Conservation (phyloP, 2,329 filamentous ascomycete genomes). For the Lachnellula occidentalis region DNA sequence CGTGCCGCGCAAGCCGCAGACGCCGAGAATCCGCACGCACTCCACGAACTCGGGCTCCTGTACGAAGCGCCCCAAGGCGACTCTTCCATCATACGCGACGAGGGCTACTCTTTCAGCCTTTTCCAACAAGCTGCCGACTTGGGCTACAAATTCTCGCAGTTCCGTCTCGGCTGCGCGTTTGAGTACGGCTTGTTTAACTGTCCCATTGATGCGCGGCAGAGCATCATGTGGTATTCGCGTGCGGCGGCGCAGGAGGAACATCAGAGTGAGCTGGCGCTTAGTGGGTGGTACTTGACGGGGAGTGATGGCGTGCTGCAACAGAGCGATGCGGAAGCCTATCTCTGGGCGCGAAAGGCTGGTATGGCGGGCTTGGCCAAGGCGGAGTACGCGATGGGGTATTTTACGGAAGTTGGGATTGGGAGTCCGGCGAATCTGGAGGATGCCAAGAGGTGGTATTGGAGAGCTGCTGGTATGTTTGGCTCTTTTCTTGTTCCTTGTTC, state of each 20-base stretch:
- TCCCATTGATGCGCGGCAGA: slow-evolving; percentile 73
- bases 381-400: slow-evolving; percentile 97
- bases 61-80: slow-evolving; percentile 53
- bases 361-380: slow-evolving; percentile 84
- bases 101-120: slow-evolving; percentile 71
- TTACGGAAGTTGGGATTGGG: slow-evolving; percentile 92
- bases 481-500: not conserved
- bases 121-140: slow-evolving; percentile 82
- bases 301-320: slow-evolving; percentile 82
- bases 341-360: slow-evolving; percentile 94
- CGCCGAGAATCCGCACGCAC: slow-evolving; percentile 83
- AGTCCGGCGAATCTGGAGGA: slow-evolving; percentile 82
- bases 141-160: slow-evolving; percentile 94
- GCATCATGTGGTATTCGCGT: slow-evolving; percentile 89
- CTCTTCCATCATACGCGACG: slow-evolving; percentile 67
- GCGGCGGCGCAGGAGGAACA: slow-evolving; percentile 92
- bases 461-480: slow-evolving; percentile 82
- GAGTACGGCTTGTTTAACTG: slow-evolving; percentile 85
- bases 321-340: slow-evolving; percentile 91
- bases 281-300: slow-evolving; percentile 93
- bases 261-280: slow-evolving; percentile 78
- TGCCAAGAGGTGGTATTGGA: slow-evolving; percentile 96
- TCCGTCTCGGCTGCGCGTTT: slow-evolving; percentile 77
- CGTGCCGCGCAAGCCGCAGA: slow-evolving; percentile 85
- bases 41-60: slow-evolving; percentile 76